Percentiles rank a stretch among this genome's conserved stretches.
phyloP scores from a whole-genome alignment of 148 eudicot species.

The Linanthus parryae region DNA sequence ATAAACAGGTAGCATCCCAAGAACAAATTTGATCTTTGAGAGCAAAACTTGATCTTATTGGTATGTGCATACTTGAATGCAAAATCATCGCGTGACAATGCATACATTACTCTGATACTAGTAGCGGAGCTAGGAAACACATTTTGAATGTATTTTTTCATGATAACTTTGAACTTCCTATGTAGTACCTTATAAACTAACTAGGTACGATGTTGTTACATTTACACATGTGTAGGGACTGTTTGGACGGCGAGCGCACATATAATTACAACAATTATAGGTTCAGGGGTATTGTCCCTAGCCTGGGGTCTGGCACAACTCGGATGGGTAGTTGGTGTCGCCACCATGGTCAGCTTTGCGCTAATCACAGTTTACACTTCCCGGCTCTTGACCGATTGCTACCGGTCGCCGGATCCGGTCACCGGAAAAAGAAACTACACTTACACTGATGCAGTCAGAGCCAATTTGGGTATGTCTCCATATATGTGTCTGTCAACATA shows the following conservation, averaged over 20 bases:
- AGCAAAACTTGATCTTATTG: no score
- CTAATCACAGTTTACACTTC: slow-evolving; percentile 50
- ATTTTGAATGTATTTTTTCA: no score
- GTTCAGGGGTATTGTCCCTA: slow-evolving; percentile 64
- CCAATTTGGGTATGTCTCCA: slow-evolving; percentile 35
- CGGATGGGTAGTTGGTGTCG: slow-evolving; percentile 61
- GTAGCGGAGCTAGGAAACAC: no score
- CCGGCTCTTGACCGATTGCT: slow-evolving; percentile 56
- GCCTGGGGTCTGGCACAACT: slow-evolving; percentile 76
- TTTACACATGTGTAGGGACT: slow-evolving; percentile 28
- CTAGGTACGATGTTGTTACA: no score
- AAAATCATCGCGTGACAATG: no score
- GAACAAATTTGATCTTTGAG: no score
- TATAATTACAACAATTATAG: slow-evolving; percentile 67
- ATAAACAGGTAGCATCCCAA: no score
- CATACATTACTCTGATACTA: no score
- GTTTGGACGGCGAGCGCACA: slow-evolving; percentile 65
- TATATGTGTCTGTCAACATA: neutral
- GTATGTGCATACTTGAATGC: no score
- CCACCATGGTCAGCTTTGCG: slow-evolving; percentile 38
- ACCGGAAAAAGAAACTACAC: slow-evolving; percentile 55
- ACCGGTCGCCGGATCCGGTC: slow-evolving; percentile 31
- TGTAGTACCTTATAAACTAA: no score
- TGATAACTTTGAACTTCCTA: no score
- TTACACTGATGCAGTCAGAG: slow-evolving; percentile 49